phyloP scores from a whole-genome alignment of 2,329 filamentous ascomycete genomes.

The Colletotrichum cordylinicola region DNA sequence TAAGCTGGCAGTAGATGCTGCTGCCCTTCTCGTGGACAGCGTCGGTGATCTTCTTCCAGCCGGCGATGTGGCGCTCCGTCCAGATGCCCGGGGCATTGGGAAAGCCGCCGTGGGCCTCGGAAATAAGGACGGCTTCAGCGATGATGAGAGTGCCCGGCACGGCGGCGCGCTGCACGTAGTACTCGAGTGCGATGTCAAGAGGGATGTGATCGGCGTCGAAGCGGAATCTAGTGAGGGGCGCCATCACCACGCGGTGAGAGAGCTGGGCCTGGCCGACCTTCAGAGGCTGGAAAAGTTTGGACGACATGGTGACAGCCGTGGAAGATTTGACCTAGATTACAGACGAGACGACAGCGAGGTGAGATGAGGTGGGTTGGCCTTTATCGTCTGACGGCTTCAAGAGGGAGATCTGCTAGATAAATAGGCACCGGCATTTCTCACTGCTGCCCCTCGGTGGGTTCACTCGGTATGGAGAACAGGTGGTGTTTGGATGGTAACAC shows the following conservation, averaged over 20 bases:
- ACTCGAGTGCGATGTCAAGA: conserved; percentile 35
- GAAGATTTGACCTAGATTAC: neutral
- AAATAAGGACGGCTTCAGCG: conserved; percentile 50
- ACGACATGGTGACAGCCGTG: neutral
- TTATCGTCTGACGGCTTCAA: neutral
- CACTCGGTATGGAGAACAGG: neutral
- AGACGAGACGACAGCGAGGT: neutral
- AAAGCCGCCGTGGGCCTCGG: conserved; percentile 36
- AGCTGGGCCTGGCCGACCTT: conserved; percentile 25
- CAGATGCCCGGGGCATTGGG: conserved; percentile 61
- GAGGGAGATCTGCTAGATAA: neutral
- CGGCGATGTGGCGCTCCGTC: conserved; percentile 57
- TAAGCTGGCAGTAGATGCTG: conserved; percentile 68
- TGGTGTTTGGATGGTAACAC: neutral
- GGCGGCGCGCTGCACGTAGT: conserved; percentile 51
- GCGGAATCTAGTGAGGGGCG: conserved; percentile 28
- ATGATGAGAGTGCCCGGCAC: conserved; percentile 49
- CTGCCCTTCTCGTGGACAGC: conserved; percentile 68
- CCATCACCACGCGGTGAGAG: conserved; percentile 28
- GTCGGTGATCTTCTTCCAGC: conserved; percentile 66
- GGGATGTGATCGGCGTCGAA: conserved; percentile 23
- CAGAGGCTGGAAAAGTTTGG: conserved; percentile 24
- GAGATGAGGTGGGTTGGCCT: neutral
- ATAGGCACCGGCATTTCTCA: neutral
- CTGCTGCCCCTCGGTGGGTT: conserved; percentile 1